phyloP scores from a whole-genome alignment of 2,329 filamentous ascomycete genomes.

The Fonsecaea multimorphosa region DNA sequence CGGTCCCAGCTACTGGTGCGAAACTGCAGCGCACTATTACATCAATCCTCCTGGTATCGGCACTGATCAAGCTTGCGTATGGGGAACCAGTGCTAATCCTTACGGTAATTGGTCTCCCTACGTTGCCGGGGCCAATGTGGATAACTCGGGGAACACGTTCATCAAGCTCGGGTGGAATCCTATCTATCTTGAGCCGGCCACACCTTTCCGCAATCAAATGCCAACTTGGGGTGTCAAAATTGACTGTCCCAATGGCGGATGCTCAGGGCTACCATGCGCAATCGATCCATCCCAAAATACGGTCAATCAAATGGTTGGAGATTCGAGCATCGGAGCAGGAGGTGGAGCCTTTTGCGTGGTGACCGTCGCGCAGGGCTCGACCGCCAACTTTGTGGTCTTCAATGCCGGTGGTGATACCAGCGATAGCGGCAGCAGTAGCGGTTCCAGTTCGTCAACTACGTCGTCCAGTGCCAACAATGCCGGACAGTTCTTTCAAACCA shows the following conservation, averaged over 20 bases:
- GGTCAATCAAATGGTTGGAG: slow-evolving; percentile 66
- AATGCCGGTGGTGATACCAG: slow-evolving; percentile 50
- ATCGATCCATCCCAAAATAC: slow-evolving; percentile 66
- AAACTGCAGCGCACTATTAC: slow-evolving; percentile 78
- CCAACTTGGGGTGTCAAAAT: slow-evolving; percentile 74
- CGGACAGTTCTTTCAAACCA: slow-evolving; percentile 25
- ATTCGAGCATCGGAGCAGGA: slow-evolving; percentile 67
- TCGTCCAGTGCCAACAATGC: slow-evolving; percentile 13
- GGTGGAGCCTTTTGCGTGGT: slow-evolving; percentile 76
- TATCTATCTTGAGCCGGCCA: slow-evolving; percentile 65
- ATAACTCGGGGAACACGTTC: slow-evolving; percentile 68
- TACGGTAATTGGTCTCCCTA: slow-evolving; percentile 79
- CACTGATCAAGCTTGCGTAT: slow-evolving; percentile 69
- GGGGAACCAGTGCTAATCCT: slow-evolving; percentile 68
- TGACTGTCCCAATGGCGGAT: slow-evolving; percentile 68
- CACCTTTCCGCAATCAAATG: slow-evolving; percentile 61
- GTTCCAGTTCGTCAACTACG: slow-evolving; percentile 2
- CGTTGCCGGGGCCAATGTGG: slow-evolving; percentile 76
- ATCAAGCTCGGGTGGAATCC: slow-evolving; percentile 81
- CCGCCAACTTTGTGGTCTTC: slow-evolving; percentile 71
- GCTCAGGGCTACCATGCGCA: slow-evolving; percentile 75
- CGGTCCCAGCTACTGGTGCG: slow-evolving; percentile 71
- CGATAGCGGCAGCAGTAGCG: slow-evolving; percentile 22
- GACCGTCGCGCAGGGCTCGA: slow-evolving; percentile 70
- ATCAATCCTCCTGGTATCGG: slow-evolving; percentile 74